A percentile compares a stretch with the other conserved stretches of the same genome.
Conservation (phyloP, 345 rosid genomes). For the Microthlaspi erraticum region DNA sequence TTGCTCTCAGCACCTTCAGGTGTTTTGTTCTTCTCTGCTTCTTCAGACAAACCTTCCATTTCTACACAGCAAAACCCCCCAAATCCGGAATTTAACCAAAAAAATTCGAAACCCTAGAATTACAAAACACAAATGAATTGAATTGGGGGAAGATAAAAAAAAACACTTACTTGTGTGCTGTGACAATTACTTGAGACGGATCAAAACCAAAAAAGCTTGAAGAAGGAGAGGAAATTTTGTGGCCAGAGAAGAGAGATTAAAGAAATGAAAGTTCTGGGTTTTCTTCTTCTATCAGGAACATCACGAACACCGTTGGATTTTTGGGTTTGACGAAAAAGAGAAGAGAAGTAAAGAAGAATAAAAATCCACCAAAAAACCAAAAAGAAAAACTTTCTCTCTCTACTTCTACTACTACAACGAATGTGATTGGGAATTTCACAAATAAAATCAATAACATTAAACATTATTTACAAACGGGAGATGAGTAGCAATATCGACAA, state of each 20-base stretch:
- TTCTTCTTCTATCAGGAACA: not conserved
- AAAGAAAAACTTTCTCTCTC: slow-evolving; percentile 47
- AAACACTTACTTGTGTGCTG: slow-evolving; percentile 20
- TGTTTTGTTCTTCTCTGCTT: slow-evolving; percentile 66
- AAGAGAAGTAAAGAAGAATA: slow-evolving; percentile 44
- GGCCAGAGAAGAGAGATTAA: not conserved
- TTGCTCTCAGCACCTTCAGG: slow-evolving; percentile 62
- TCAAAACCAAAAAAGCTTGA: slow-evolving; percentile 24
- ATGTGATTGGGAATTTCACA: slow-evolving; percentile 63
- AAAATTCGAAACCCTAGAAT: slow-evolving; percentile 33
- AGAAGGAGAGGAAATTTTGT: not conserved
- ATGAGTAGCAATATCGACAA: slow-evolving; percentile 37
- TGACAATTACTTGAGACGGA: slow-evolving; percentile 26
- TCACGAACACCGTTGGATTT: slow-evolving; percentile 41
- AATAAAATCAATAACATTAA: slow-evolving; percentile 41
- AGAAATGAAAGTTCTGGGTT: not conserved
- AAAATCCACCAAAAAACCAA: slow-evolving; percentile 43
- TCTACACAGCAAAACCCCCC: slow-evolving; percentile 1
- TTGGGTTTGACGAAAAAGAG: slow-evolving; percentile 48
- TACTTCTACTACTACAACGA: slow-evolving; percentile 12
- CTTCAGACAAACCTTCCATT: slow-evolving; percentile 63
- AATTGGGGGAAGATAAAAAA: slow-evolving; percentile 22
- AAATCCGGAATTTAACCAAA: not conserved
- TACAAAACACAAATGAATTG: slow-evolving; percentile 1
- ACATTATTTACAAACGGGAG: slow-evolving; percentile 26